phyloP scores from a whole-genome alignment of 2,329 filamentous ascomycete species.

The Trichoderma oligosporum region DNA sequence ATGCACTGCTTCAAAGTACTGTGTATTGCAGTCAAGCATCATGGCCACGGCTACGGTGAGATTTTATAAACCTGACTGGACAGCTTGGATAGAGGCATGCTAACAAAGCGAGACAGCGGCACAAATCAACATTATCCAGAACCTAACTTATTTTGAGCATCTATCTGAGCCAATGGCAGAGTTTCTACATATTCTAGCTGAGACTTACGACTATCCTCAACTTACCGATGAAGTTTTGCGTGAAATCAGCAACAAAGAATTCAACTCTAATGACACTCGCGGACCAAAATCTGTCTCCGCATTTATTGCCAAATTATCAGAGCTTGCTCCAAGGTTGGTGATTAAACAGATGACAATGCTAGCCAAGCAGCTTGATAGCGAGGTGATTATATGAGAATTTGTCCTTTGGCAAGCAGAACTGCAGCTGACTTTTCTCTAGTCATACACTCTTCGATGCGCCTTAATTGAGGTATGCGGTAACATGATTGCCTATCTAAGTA shows the following conservation, averaged over 20 bases:
- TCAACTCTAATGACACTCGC: constrained; percentile 92
- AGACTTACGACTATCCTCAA: constrained; percentile 97
- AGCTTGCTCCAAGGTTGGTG: constrained; percentile 83
- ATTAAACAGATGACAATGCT: constrained; percentile 97
- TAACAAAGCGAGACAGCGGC: constrained; percentile 60
- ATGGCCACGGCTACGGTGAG: constrained; percentile 91
- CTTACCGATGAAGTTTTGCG: constrained; percentile 88
- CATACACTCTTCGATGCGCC: constrained; percentile 88
- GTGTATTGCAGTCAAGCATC: constrained; percentile 94
- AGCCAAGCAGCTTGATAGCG: constrained; percentile 91
- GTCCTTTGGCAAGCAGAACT: not conserved
- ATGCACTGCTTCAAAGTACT: constrained; percentile 98
- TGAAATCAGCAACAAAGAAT: constrained; percentile 95
- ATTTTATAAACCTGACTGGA: constrained; percentile 1
- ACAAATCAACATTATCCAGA: constrained; percentile 97
- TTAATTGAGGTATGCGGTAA: constrained; percentile 97
- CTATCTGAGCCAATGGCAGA: constrained; percentile 99
- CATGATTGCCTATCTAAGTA: constrained; percentile 84
- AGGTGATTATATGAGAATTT: constrained; percentile 49
- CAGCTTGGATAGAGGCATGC: constrained; percentile 20
- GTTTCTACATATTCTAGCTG: constrained; percentile 89
- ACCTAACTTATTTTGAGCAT: constrained; percentile 96
- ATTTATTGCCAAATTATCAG: constrained; percentile 90
- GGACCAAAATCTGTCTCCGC: constrained; percentile 94
- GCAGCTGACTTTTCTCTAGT: constrained; percentile 43